Base-by-base conservation (phyloP, 2,329 filamentous ascomycete genomes). In the Microascus cirrosus region DNA sequence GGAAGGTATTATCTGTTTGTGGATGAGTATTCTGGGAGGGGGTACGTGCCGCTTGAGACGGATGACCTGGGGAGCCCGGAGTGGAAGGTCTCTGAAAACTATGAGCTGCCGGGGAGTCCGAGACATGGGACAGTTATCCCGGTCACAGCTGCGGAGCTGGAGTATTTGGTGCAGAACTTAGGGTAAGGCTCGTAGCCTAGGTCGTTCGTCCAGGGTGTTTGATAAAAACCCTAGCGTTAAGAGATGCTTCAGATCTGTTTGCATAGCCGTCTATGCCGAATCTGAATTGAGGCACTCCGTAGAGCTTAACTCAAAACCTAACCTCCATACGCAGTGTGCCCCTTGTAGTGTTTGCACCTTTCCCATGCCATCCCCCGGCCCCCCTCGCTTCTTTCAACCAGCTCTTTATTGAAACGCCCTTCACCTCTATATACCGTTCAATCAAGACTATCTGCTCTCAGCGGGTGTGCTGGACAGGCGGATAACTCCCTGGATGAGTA, bases 1-100 rank as follows among this genome's bases (percentile, higher is more conserved):
- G 70, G 79, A 18, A 80, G 79, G 64, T 81, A 73, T 61, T 81
- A 80, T 61, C 73, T 82, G 0, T 81, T 81, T 53, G 76, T 81
- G 0, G 78, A 82, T 53, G 79, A 82, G 61, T 81, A 79, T 58
- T 68, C 64, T 1, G 73, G 71, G 3, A 71, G 77, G 3, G 78
- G 77, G 0, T 82, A 81, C 61, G 75, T 82, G 12, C 78, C 79
- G 0, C 70, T 82, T 0, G 76, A 79, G 66, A 80, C 79, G 0
- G 61, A 64, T 0, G 72, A 81, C 54, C 74, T 81, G 52, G 68
- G 73, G 12, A 75, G 73, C 13, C 78, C 78, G 0, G 59, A 65
- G 7, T 81, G 79, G 79, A 73, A 68, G 42, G 70, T 81, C 0
- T 74, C 78, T 0, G 61, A 62, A 6, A 70, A 67, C 0, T 81